These are phyloP conservation scores for Elsinoe necatrix DNA, from an alignment of 2,329 filamentous ascomycete genomes.

Conservation along the genomic window DNA sequence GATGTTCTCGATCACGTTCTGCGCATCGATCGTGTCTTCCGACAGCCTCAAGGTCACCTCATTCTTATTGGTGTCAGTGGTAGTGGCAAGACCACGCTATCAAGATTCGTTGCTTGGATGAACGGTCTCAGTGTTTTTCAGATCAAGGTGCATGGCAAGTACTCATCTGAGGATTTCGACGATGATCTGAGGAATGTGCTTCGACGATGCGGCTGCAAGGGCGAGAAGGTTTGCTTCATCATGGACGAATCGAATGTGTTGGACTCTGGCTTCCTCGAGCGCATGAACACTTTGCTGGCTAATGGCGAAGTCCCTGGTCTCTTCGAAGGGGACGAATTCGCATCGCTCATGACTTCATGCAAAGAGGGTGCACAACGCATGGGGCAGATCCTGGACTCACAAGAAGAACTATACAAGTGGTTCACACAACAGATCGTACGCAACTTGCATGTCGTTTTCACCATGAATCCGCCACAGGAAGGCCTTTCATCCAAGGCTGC, in stretches of 20 bases:
- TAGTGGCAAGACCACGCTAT: conserved; percentile 95
- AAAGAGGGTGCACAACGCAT: conserved; percentile 97
- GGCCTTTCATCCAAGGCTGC: conserved; percentile 92
- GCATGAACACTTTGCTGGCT: conserved; percentile 97
- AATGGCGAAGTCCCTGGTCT: conserved; percentile 99
- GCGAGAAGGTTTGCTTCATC: conserved; percentile 99
- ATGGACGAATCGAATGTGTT: conserved; percentile 99
- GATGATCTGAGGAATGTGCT: conserved; percentile 93
- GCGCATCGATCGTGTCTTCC: conserved; percentile 96
- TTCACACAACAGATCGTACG: conserved; percentile 99
- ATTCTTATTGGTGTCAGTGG: conserved; percentile 98
- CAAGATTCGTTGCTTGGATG: conserved; percentile 99
- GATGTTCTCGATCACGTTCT: conserved; percentile 97
- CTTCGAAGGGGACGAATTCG: conserved; percentile 98
- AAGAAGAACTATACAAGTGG: conserved; percentile 99
- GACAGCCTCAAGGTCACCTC: conserved; percentile 94
- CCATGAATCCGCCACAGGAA: conserved; percentile 97
- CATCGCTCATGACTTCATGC: conserved; percentile 97
- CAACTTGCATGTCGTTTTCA: conserved; percentile 98
- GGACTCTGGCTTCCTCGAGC: conserved; percentile 95
- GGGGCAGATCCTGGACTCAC: conserved; percentile 87
- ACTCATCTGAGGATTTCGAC: conserved; percentile 96
- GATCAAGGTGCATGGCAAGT: conserved; percentile 99
- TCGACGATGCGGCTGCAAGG: conserved; percentile 89
- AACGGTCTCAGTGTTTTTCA: conserved; percentile 98